These are phyloP conservation scores for Veloporphyrellus conicus DNA, from an alignment of 1,284 basidiomycete species.

Conservation along the genomic window DNA sequence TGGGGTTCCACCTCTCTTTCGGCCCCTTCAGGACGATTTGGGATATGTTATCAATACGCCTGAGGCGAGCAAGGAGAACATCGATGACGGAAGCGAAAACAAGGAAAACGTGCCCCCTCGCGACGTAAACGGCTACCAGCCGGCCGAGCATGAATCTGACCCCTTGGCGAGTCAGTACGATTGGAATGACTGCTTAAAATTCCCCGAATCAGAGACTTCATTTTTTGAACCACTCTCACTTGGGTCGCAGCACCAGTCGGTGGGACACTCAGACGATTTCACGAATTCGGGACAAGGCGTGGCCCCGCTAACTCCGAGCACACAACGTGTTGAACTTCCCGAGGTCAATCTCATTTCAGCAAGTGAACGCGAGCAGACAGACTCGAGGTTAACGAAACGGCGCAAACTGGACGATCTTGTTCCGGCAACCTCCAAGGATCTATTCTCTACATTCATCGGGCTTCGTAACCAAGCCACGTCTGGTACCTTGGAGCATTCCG, in stretches of 20 bases:
- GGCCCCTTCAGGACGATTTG: not conserved
- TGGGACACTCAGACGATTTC: conserved; percentile 1
- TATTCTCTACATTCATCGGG: conserved; percentile 25
- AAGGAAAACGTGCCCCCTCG: conserved; percentile 22
- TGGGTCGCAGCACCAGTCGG: conserved; percentile 18
- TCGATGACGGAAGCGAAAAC: conserved; percentile 12
- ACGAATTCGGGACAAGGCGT: conserved; percentile 7
- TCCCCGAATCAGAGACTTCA: conserved; percentile 18
- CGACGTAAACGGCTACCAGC: not conserved
- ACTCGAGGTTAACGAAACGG: conserved; percentile 19
- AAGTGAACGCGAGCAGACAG: conserved; percentile 2
- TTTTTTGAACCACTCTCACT: conserved; percentile 29
- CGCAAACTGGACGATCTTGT: conserved; percentile 27
- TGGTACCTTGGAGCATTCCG: conserved; percentile 13
- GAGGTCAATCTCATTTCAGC: conserved; percentile 1
- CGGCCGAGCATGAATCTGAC: not conserved
- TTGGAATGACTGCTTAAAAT: conserved; percentile 26
- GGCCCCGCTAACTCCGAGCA: conserved; percentile 6
- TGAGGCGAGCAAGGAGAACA: conserved; percentile 14
- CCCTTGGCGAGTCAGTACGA: conserved; percentile 12
- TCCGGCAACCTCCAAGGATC: conserved; percentile 25
- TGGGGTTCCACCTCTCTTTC: conserved; percentile 2
- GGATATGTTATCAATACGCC: not conserved
- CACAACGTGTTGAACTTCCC: not conserved
- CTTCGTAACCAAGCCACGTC: conserved; percentile 23